Percentiles rank a stretch among this genome's conserved stretches.
These are phyloP conservation scores for Vigna radiata DNA, from an alignment of 306 rosid genomes.

Conservation along the genomic window DNA sequence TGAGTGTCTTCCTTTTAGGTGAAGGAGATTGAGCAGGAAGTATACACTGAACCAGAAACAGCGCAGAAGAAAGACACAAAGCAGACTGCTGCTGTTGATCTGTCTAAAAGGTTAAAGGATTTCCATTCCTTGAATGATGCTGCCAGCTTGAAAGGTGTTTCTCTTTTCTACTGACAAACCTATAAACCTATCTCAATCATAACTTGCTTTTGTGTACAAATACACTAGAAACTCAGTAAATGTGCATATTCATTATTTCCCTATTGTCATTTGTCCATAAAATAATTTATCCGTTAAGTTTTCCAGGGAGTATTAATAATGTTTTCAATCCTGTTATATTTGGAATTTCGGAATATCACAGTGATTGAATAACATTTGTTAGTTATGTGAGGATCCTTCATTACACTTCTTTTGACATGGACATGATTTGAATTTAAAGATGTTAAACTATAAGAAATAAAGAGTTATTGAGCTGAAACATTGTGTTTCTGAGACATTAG, in stretches of 20 bases:
- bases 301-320: background rate
- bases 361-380: background rate
- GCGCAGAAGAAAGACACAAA: slow-evolving; percentile 68
- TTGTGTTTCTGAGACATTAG: too few species aligned
- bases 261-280: background rate
- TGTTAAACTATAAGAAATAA: background rate
- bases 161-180: slow-evolving; percentile 13
- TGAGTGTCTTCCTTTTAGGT: slow-evolving; percentile 61
- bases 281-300: background rate
- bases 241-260: slow-evolving; percentile 25
- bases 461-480: too few species aligned
- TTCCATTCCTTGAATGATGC: slow-evolving; percentile 84
- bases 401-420: slow-evolving; percentile 3
- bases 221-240: slow-evolving; percentile 12
- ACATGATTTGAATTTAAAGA: background rate
- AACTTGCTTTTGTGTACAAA: slow-evolving; percentile 11
- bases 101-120: slow-evolving; percentile 93
- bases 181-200: slow-evolving; percentile 1
- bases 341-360: background rate
- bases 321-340: background rate
- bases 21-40: slow-evolving; percentile 87
- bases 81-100: slow-evolving; percentile 88
- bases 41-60: slow-evolving; percentile 63
- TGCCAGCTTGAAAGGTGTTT: slow-evolving; percentile 80
- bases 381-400: background rate